phyloP scores from a whole-genome alignment of 2,329 filamentous ascomycete genomes.

The Calonectria montana region DNA sequence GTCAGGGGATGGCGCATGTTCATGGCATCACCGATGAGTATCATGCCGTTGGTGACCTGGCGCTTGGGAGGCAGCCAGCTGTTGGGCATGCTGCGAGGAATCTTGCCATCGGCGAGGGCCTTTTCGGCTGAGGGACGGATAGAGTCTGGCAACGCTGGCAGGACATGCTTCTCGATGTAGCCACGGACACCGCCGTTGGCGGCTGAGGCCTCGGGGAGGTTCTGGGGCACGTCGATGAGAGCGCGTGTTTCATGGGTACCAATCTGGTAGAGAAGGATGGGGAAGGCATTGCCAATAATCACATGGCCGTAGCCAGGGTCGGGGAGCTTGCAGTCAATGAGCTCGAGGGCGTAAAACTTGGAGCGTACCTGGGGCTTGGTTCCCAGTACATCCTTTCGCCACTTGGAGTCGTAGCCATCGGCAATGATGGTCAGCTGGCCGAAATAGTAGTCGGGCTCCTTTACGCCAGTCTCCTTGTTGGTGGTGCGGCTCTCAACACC shows the following conservation, averaged over 20 bases:
- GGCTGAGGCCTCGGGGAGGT: conserved; percentile 77
- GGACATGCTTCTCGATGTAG: conserved; percentile 82
- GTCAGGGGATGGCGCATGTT: conserved; percentile 99
- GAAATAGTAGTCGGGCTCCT: conserved; percentile 82
- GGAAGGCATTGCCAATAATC: conserved; percentile 79
- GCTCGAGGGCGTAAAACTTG: conserved; percentile 93
- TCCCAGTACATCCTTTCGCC: conserved; percentile 82
- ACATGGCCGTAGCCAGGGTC: conserved; percentile 85
- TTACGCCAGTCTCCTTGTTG: conserved; percentile 65
- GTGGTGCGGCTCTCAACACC: conserved; percentile 82
- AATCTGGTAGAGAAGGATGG: conserved; percentile 96
- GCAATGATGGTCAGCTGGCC: conserved; percentile 88
- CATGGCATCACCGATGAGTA: conserved; percentile 92
- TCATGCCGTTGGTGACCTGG: conserved; percentile 70
- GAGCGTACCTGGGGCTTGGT: conserved; percentile 90
- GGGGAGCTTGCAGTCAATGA: conserved; percentile 87
- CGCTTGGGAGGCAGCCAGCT: conserved; percentile 85
- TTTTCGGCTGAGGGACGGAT: conserved; percentile 79
- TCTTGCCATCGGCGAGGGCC: conserved; percentile 81
- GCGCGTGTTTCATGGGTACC: conserved; percentile 93
- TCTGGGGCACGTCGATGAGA: conserved; percentile 87
- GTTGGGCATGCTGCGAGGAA: conserved; percentile 92
- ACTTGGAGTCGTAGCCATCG: conserved; percentile 93
- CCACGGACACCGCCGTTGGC: conserved; percentile 85
- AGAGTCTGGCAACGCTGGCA: conserved; percentile 79